Conservation (phyloP, 768 basidiomycete species). For the Boletales sp. region DNA sequence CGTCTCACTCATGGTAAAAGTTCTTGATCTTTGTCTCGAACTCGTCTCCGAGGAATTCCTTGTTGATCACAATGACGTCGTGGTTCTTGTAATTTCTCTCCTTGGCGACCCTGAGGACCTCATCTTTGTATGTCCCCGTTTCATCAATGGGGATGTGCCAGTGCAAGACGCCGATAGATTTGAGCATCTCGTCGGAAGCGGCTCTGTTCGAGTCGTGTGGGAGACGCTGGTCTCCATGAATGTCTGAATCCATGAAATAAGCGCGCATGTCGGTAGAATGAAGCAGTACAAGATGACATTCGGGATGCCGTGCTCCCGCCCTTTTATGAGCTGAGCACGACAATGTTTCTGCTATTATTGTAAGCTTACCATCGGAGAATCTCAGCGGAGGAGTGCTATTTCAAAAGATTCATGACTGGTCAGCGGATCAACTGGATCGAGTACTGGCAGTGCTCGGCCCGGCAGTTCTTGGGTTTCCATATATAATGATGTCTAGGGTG, state of each 20-base stretch:
- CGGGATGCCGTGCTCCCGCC: background rate
- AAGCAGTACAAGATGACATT: background rate
- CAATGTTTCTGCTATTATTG: background rate
- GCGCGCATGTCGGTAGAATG: conserved; percentile 50
- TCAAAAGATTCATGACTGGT: too few species aligned
- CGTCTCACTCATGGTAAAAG: conserved; percentile 75
- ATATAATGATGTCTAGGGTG: background rate
- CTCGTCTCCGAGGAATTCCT: conserved; percentile 69
- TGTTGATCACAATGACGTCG: conserved; percentile 73
- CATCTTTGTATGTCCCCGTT: conserved; percentile 40
- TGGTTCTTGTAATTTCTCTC: conserved; percentile 79
- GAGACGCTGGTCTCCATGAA: conserved; percentile 76
- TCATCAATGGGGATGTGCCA: conserved; percentile 66
- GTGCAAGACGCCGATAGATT: conserved; percentile 58
- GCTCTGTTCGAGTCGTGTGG: conserved; percentile 63
- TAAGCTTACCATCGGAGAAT: background rate
- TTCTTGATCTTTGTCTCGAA: conserved; percentile 80
- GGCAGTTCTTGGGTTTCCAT: too few species aligned
- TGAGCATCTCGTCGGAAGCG: conserved; percentile 49
- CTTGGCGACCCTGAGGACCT: conserved; percentile 59
- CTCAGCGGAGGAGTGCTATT: too few species aligned
- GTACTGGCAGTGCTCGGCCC: too few species aligned
- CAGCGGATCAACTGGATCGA: too few species aligned
- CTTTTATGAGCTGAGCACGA: too few species aligned
- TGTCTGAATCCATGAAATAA: conserved; percentile 62